These are phyloP conservation scores for Blepharisma stoltei DNA, from an alignment of 73 alveolate species.

Conservation along the genomic window DNA sequence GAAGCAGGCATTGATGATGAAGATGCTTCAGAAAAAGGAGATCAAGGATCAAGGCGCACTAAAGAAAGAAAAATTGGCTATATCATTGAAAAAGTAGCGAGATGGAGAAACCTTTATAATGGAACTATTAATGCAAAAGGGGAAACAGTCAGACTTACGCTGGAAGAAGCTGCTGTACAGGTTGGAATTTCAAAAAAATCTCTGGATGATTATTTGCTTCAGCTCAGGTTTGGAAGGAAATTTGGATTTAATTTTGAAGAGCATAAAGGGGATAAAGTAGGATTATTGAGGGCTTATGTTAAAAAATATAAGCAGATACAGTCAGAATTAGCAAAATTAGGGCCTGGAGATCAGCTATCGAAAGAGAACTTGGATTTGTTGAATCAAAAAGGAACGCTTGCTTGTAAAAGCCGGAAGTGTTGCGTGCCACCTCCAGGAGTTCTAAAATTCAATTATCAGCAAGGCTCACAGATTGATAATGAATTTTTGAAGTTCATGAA, in stretches of 20 bases:
- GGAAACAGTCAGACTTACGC: constrained; percentile 49
- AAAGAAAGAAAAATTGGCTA: constrained; percentile 97
- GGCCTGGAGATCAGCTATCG: no score
- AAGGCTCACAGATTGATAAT: no score
- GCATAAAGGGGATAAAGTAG: constrained; percentile 94
- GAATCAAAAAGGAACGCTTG: no score
- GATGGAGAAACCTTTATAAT: constrained; percentile 95
- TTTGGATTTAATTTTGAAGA: constrained; percentile 94
- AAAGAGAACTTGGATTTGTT: no score
- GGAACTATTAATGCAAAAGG: constrained; percentile 82
- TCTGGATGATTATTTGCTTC: constrained; percentile 85
- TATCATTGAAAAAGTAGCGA: constrained; percentile 92
- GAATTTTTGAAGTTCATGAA: no score
- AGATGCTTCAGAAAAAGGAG: constrained; percentile 31
- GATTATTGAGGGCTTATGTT: constrained; percentile 88
- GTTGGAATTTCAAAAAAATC: constrained; percentile 87
- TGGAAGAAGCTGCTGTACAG: constrained; percentile 91
- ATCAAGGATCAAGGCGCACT: constrained; percentile 62
- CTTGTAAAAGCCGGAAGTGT: no score
- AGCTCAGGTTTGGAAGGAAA: constrained; percentile 75
- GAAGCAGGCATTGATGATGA: constrained; percentile 1
- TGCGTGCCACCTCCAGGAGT: no score
- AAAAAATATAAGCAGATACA: constrained; percentile 62
- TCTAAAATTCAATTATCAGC: no score
- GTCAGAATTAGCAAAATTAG: not conserved